Conservation (phyloP, 225 moss, liverwort and hornwort species). For the Thuidium tamariscinum region DNA sequence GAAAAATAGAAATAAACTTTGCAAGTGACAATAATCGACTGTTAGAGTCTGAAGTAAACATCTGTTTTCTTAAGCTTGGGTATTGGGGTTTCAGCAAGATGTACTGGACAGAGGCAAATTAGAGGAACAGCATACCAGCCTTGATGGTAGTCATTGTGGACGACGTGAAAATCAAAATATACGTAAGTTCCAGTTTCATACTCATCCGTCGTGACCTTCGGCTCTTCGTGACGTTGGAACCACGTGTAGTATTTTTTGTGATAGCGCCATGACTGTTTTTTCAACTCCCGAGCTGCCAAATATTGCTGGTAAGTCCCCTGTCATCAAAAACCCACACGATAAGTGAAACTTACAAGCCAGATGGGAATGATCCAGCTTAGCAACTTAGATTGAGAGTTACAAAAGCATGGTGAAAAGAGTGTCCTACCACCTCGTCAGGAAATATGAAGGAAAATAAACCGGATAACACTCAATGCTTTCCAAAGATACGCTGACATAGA, state of each 20-base stretch:
- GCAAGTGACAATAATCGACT: neutral
- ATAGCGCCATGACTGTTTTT: constrained; percentile 96
- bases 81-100: neutral
- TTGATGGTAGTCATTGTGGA: constrained; percentile 90
- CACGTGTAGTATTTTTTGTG: constrained; percentile 96
- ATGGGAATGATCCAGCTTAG: too few relatives aligned
- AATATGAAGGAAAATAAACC: neutral
- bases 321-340: neutral
- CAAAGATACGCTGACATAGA: neutral
- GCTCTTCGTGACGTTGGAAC: constrained; percentile 98
- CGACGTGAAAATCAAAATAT: constrained; percentile 94
- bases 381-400: neutral
- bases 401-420: neutral
- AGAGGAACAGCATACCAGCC: constrained; percentile 65
- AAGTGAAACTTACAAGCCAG: neutral
- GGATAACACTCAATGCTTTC: neutral
- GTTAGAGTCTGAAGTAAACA: neutral
- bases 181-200: constrained; percentile 96
- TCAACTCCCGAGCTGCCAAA: constrained; percentile 89
- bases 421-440: neutral
- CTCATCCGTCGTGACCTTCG: constrained; percentile 93
- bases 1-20: neutral
- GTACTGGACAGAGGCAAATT: neutral
- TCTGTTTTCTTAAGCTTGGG: neutral
- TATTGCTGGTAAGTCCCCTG: constrained; percentile 99